Evolutionary conservation across 495 filamentous ascomycete species (phyloP).

Genomic region (Lophiotrema nucula): DNA sequence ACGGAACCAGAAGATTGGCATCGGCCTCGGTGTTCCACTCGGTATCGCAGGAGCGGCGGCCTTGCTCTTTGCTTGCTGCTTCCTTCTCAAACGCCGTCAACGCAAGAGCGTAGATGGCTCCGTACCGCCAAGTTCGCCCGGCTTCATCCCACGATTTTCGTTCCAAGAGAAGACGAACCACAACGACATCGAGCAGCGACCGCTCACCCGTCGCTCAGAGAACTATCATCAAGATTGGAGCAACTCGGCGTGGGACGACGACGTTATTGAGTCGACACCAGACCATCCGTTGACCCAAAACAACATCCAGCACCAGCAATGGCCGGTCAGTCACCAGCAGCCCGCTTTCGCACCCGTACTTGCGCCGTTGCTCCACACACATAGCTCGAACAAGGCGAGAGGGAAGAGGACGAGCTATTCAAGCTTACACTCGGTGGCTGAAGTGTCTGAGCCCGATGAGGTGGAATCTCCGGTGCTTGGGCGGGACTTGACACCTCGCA

Average conservation of each 20-base stretch:
- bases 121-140: conserved; percentile 21
- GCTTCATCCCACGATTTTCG: conserved; percentile 29
- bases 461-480: conserved; percentile 4
- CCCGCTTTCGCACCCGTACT: neutral
- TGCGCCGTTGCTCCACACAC: conserved; percentile 21
- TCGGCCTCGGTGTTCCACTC: conserved; percentile 28
- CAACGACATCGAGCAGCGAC: conserved; percentile 1
- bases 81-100: conserved; percentile 39
- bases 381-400: conserved; percentile 20
- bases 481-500: neutral
- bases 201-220: neutral
- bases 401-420: conserved; percentile 22
- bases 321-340: no score
- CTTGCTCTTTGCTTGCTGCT: conserved; percentile 34
- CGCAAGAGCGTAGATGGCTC: conserved; percentile 23
- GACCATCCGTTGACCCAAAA: neutral
- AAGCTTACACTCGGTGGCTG: conserved; percentile 28
- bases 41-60: conserved; percentile 36
- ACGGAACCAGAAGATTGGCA: conserved; percentile 17
- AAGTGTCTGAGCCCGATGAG: conserved; percentile 21
- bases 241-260: conserved; percentile 14
- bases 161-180: conserved; percentile 17
- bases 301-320: neutral
- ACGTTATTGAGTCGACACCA: conserved; percentile 10
- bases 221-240: neutral